Conservation (phyloP, 2,329 filamentous ascomycete species). For the Beauveria varroae region DNA sequence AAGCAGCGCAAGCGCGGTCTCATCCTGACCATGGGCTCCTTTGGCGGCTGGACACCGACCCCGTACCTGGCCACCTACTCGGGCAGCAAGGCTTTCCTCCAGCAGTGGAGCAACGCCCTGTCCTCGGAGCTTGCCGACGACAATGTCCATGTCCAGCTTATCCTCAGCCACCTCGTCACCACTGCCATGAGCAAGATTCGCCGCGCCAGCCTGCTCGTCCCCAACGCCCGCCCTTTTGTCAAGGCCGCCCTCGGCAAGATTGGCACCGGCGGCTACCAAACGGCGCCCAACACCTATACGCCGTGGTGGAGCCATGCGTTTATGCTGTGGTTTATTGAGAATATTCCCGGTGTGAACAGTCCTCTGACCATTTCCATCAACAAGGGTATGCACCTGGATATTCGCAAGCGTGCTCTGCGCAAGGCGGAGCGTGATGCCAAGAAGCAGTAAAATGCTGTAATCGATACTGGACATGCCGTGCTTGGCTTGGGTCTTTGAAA, state of each 20-base stretch:
- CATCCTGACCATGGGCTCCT: conserved; percentile 95
- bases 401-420: conserved; percentile 71
- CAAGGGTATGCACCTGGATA: conserved; percentile 69
- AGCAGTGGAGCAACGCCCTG: conserved; percentile 88
- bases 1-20: conserved; percentile 76
- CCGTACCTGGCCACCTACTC: conserved; percentile 93
- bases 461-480: no score
- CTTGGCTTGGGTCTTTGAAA: neutral
- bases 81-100: conserved; percentile 94
- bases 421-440: conserved; percentile 79
- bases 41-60: conserved; percentile 86
- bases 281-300: conserved; percentile 75
- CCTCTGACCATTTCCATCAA: conserved; percentile 42
- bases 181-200: conserved; percentile 97
- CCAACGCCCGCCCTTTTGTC: conserved; percentile 77
- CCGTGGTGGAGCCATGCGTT: conserved; percentile 90
- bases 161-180: conserved; percentile 87
- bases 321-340: conserved; percentile 76
- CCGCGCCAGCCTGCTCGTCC: conserved; percentile 67
- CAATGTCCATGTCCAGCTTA: conserved; percentile 82
- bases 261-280: conserved; percentile 71
- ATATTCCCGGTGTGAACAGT: conserved; percentile 43
- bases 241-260: conserved; percentile 70
- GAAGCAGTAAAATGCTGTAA: conserved; percentile 39
- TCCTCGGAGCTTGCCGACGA: conserved; percentile 73